Evolutionary conservation across 352 stramenopile species (phyloP).

Genomic region (Phytopythium ostracodes): DNA sequence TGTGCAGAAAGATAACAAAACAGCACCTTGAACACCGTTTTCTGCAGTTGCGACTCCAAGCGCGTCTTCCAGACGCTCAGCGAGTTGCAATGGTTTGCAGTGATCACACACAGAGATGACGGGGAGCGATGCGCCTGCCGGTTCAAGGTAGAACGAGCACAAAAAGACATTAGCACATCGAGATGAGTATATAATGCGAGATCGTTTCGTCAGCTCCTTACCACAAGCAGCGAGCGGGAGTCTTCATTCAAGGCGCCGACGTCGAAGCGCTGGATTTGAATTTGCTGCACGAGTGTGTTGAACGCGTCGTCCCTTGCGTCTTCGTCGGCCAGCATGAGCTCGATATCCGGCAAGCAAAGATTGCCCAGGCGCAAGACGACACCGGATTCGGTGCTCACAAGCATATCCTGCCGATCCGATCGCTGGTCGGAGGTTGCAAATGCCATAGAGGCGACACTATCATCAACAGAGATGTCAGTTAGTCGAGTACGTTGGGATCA

Average conservation of each 20-base stretch:
- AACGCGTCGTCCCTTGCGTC: not conserved
- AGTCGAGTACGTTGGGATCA: not conserved
- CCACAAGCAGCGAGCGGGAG: not conserved
- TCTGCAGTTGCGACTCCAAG: not conserved
- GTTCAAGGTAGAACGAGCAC: not conserved
- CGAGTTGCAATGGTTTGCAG: not conserved
- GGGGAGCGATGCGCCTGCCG: not conserved
- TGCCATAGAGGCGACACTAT: not conserved
- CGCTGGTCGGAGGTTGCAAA: not conserved
- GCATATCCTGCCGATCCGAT: not conserved
- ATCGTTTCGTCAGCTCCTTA: not conserved
- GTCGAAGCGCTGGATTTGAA: constrained; percentile 2
- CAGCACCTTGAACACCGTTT: not conserved
- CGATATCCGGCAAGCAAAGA: not conserved
- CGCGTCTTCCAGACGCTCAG: not conserved
- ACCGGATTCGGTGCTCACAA: not conserved
- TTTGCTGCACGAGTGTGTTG: not conserved
- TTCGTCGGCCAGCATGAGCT: not conserved
- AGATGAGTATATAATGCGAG: not conserved
- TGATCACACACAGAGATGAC: not conserved
- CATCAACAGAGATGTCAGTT: not conserved
- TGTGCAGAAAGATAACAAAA: not conserved
- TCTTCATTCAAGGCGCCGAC: not conserved
- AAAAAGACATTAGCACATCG: not conserved
- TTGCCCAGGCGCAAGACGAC: not conserved